Percentiles rank a stretch among this genome's conserved stretches.
Evolutionary conservation across 2,329 filamentous ascomycete species (phyloP).

Genomic region (Hymenoscyphus fructigenus): DNA sequence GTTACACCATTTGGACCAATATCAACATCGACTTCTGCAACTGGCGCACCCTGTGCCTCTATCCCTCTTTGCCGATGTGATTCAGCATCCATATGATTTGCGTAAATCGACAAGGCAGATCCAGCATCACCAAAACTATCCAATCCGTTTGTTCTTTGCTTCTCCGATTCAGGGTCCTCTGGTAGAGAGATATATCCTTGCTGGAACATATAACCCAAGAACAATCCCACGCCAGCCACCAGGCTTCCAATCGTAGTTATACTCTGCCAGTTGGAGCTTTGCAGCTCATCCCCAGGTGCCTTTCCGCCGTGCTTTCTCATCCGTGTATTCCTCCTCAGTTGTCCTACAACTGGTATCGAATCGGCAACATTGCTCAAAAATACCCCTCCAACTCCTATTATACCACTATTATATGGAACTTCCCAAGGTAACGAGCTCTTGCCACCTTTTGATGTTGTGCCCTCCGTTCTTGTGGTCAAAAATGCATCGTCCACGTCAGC

Average conservation of each 20-base stretch:
- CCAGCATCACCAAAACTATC: slow-evolving; percentile 33
- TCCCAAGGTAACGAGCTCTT: slow-evolving; percentile 34
- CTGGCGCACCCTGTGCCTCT: slow-evolving; percentile 20
- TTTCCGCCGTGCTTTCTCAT: slow-evolving; percentile 29
- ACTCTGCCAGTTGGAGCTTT: slow-evolving; percentile 26
- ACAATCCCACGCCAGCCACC: slow-evolving; percentile 32
- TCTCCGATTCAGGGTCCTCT: slow-evolving; percentile 17
- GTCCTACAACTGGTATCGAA: slow-evolving; percentile 32
- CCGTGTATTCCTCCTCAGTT: slow-evolving; percentile 30
- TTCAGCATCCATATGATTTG: slow-evolving; percentile 24
- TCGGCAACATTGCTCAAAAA: slow-evolving; percentile 33
- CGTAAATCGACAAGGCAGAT: slow-evolving; percentile 28
- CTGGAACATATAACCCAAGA: slow-evolving; percentile 36
- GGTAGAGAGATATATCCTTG: slow-evolving; percentile 34
- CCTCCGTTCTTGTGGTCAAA: slow-evolving; percentile 15
- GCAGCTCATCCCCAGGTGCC: slow-evolving; percentile 25
- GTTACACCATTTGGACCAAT: slow-evolving; percentile 7
- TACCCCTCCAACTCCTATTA: slow-evolving; percentile 29
- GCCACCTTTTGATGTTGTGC: slow-evolving; percentile 13
- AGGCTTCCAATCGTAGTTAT: slow-evolving; percentile 29
- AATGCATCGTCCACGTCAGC: slow-evolving; percentile 33
- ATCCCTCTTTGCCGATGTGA: slow-evolving; percentile 18
- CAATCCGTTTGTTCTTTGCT: slow-evolving; percentile 17
- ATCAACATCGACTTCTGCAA: slow-evolving; percentile 29
- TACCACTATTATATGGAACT: slow-evolving; percentile 30